A percentile compares a stretch with the other conserved stretches of the same genome.
Evolutionary conservation across 768 basidiomycete species (phyloP).

Genomic region (Tylopilus sp.): DNA sequence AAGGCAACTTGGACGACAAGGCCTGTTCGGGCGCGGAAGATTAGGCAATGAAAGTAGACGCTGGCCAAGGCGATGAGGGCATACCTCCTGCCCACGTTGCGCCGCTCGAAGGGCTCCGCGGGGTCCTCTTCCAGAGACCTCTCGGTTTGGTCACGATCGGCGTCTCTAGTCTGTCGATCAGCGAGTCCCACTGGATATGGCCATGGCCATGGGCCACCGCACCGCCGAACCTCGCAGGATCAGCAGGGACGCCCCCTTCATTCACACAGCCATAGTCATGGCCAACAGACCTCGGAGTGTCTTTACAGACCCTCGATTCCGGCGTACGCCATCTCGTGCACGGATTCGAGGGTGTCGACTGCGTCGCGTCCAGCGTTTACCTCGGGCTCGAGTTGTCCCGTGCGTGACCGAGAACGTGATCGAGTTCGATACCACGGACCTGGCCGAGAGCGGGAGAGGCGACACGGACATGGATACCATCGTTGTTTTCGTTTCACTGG

Average conservation of each 20-base stretch:
- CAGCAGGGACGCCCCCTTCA: constrained; percentile 13
- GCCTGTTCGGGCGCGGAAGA: constrained; percentile 27
- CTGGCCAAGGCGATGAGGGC: constrained; percentile 9
- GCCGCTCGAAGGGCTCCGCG: constrained; percentile 15
- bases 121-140: constrained; percentile 24
- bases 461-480: constrained; percentile 10
- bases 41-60: constrained; percentile 26
- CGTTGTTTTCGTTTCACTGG: not conserved
- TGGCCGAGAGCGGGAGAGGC: constrained; percentile 14
- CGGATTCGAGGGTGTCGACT: constrained; percentile 33
- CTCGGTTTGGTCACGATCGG: constrained; percentile 26
- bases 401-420: constrained; percentile 21
- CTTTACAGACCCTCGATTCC: constrained; percentile 31
- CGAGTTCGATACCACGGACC: constrained; percentile 8
- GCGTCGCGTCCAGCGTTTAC: constrained; percentile 33
- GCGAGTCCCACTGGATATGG: constrained; percentile 6
- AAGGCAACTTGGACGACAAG: constrained; percentile 29
- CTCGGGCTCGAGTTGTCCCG: constrained; percentile 15
- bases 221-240: constrained; percentile 18
- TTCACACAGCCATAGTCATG: not conserved
- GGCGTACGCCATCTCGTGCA: constrained; percentile 32
- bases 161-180: constrained; percentile 21
- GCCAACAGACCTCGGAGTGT: constrained; percentile 17
- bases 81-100: constrained; percentile 7
- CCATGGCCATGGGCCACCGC: constrained; percentile 9